These are phyloP conservation scores for Lepidium aucheri DNA, from an alignment of 345 rosid genomes.

Conservation along the genomic window DNA sequence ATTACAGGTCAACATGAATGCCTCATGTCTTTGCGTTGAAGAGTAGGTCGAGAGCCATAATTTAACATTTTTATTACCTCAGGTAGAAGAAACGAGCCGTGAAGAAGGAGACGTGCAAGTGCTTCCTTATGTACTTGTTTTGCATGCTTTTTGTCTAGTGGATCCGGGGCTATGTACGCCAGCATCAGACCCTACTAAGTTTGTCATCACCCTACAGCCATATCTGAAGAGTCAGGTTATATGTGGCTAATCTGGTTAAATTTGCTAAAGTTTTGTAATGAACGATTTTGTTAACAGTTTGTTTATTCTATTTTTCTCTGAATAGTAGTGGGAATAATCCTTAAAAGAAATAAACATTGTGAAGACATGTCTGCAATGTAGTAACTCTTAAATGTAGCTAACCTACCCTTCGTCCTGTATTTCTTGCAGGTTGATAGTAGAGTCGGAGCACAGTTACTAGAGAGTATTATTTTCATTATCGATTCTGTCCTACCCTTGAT, in stretches of 20 bases:
- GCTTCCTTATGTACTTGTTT: constrained; percentile 75
- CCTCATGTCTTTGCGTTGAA: background rate
- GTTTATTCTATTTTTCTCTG: constrained; percentile 6
- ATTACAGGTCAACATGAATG: constrained; percentile 58
- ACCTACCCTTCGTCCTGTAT: constrained; percentile 6
- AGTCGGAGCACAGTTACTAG: constrained; percentile 76
- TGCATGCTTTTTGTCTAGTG: constrained; percentile 93
- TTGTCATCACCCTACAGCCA: constrained; percentile 89
- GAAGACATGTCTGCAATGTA: background rate
- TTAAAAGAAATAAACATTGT: background rate
- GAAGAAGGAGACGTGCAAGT: constrained; percentile 55
- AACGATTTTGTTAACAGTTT: constrained; percentile 6
- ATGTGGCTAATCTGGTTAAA: background rate
- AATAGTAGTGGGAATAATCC: background rate
- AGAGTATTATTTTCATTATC: constrained; percentile 87
- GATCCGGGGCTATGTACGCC: constrained; percentile 94
- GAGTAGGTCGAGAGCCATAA: constrained; percentile 11
- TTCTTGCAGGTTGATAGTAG: constrained; percentile 75
- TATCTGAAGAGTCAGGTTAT: constrained; percentile 93
- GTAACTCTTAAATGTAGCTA: constrained; percentile 12
- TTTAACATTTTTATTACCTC: constrained; percentile 14
- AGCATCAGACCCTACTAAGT: constrained; percentile 83
- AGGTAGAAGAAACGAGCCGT: constrained; percentile 84
- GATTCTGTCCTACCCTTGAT: constrained; percentile 84
- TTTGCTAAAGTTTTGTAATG: constrained; percentile 6